phyloP scores from a whole-genome alignment of 805 yeast species.

The Metschnikowia lachancei region DNA sequence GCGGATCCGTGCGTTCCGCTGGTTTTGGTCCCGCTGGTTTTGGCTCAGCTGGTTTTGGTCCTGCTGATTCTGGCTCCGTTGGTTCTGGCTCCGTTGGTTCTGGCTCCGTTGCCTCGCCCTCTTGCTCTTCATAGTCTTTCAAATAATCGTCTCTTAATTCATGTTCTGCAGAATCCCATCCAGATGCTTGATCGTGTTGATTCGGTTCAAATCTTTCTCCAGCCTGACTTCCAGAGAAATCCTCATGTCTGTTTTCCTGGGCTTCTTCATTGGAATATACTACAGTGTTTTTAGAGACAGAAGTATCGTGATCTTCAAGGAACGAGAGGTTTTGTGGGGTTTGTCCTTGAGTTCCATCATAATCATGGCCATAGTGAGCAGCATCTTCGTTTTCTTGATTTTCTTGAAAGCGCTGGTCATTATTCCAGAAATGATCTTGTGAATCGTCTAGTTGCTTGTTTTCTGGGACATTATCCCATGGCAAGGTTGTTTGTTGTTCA shows the following conservation, averaged over 20 bases:
- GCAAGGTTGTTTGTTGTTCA: neutral
- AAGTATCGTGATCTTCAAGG: neutral
- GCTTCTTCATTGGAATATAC: neutral
- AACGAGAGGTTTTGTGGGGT: too few species aligned
- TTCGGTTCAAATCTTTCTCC: too few species aligned
- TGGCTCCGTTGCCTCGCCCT: neutral
- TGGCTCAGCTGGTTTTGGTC: too few species aligned
- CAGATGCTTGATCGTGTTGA: neutral
- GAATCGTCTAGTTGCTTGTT: neutral
- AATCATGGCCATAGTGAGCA: too few species aligned
- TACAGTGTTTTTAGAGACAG: neutral
- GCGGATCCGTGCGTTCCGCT: too few species aligned
- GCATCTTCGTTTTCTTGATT: slow-evolving; percentile 1
- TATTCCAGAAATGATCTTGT: slow-evolving; percentile 17
- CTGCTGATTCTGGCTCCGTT: too few species aligned
- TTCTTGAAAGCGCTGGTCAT: slow-evolving; percentile 8
- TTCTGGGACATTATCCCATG: neutral
- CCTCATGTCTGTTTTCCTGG: neutral
- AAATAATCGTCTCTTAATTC: neutral
- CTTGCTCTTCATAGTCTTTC: neutral
- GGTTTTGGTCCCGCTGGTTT: too few species aligned
- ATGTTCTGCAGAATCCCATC: neutral
- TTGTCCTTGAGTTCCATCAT: too few species aligned
- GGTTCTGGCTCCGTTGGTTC: too few species aligned
- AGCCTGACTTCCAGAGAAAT: too few species aligned